A percentile compares a stretch with the other conserved stretches of the same genome.
phyloP scores from a whole-genome alignment of 192 early-diverging fungal genomes.

The Gaertneriomyces sp. region DNA sequence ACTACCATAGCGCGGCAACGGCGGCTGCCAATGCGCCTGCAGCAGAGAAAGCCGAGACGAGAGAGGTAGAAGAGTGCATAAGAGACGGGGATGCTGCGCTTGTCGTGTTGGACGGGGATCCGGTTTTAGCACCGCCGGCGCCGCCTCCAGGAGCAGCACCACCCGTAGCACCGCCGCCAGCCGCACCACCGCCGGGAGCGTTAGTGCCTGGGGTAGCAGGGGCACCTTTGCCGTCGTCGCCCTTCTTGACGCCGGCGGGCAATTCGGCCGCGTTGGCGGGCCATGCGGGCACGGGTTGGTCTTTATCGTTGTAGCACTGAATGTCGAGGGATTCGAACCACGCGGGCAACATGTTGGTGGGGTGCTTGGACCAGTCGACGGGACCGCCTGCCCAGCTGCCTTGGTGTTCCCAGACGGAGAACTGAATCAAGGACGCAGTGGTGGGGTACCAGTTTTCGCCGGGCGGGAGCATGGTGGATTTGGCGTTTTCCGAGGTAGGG shows the following conservation, averaged over 20 bases:
- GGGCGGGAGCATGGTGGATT: background rate
- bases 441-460: conserved; percentile 30
- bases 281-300: conserved; percentile 13
- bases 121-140: background rate
- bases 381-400: conserved; percentile 18
- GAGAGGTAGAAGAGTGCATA: no score
- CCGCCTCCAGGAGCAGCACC: background rate
- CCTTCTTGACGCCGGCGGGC: background rate
- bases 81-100: no score
- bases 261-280: background rate
- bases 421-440: conserved; percentile 37
- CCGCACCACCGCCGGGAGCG: background rate
- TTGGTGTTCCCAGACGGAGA: conserved; percentile 40
- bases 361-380: conserved; percentile 27
- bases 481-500: background rate
- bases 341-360: conserved; percentile 7
- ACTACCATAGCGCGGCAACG: background rate
- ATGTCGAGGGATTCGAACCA: conserved; percentile 28
- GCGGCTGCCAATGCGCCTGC: background rate
- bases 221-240: background rate
- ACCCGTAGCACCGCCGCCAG: background rate
- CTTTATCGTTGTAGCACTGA: conserved; percentile 29
- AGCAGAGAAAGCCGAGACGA: background rate
- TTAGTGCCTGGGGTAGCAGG: background rate
- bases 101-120: background rate